Conservation (phyloP, 805 yeast genomes). For the Sugiyamaella marilandica region DNA sequence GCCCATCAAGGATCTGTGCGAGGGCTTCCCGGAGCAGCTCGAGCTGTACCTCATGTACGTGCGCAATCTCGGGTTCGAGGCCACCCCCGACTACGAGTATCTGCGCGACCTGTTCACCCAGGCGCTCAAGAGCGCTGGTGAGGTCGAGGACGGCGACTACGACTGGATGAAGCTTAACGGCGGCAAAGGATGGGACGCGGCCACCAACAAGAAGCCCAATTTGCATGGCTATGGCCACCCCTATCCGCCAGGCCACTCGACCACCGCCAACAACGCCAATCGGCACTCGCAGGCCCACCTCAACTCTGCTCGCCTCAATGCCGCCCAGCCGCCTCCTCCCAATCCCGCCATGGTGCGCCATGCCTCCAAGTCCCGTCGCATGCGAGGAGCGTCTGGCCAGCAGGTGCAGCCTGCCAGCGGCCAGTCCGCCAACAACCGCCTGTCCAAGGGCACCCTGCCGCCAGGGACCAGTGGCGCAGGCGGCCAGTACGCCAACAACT, state of each 20-base stretch:
- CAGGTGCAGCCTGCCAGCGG: constrained; percentile 22
- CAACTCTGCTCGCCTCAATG: constrained; percentile 37
- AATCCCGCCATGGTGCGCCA: constrained; percentile 33
- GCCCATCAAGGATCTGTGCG: constrained; percentile 76
- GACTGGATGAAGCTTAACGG: constrained; percentile 98
- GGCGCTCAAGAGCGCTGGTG: constrained; percentile 68
- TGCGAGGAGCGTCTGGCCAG: constrained; percentile 20
- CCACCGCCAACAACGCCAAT: constrained; percentile 9
- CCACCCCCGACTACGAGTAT: constrained; percentile 89
- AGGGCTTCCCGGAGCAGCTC: constrained; percentile 87
- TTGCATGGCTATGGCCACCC: constrained; percentile 96
- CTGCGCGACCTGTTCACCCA: constrained; percentile 72
- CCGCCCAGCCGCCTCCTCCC: constrained; percentile 37
- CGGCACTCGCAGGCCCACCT: constrained; percentile 29
- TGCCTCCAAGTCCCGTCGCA: constrained; percentile 31
- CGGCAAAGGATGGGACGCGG: constrained; percentile 93
- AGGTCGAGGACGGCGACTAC: constrained; percentile 78
- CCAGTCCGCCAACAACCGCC: background rate
- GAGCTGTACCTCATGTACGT: constrained; percentile 88
- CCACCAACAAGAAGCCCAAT: constrained; percentile 85
- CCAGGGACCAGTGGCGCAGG: constrained; percentile 8
- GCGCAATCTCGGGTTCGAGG: constrained; percentile 85
- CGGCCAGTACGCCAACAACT: constrained; percentile 19
- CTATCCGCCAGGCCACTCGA: constrained; percentile 53
- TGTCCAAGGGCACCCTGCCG: background rate